Evolutionary conservation across 306 rosid genomes (phyloP).

Genomic region (Delonix regia): DNA sequence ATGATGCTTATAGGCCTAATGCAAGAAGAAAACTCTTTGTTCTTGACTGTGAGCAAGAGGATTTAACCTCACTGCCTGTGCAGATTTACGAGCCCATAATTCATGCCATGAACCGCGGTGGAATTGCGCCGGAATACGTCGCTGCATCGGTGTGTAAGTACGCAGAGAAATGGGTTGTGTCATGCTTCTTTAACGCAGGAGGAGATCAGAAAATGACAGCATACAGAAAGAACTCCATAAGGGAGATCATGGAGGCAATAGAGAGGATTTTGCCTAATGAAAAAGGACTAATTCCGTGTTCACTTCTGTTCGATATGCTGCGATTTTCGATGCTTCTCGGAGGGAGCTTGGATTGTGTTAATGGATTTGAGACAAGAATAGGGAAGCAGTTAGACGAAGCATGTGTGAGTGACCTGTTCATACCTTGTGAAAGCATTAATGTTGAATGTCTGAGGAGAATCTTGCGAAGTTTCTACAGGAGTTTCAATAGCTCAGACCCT

Average conservation of each 20-base stretch:
- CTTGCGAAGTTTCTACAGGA: conserved; percentile 45
- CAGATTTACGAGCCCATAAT: conserved; percentile 50
- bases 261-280: conserved; percentile 57
- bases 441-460: conserved; percentile 47
- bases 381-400: conserved; percentile 60
- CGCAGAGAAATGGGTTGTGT: conserved; percentile 46
- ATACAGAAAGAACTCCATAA: conserved; percentile 33
- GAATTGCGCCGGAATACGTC: conserved; percentile 39
- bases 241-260: conserved; percentile 60
- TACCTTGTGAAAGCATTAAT: conserved; percentile 37
- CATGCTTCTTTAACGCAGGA: neutral
- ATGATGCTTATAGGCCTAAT: conserved; percentile 13
- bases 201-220: conserved; percentile 24
- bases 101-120: conserved; percentile 38
- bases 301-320: conserved; percentile 46
- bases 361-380: conserved; percentile 52
- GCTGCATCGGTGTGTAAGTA: conserved; percentile 50
- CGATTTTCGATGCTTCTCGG: conserved; percentile 37
- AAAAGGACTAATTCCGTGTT: conserved; percentile 43
- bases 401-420: conserved; percentile 48
- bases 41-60: conserved; percentile 44
- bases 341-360: conserved; percentile 43
- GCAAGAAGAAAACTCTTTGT: conserved; percentile 56
- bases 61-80: conserved; percentile 48
- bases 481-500: conserved; percentile 30